phyloP scores from a whole-genome alignment of 306 rosid species.

The Gleditsia sinensis region DNA sequence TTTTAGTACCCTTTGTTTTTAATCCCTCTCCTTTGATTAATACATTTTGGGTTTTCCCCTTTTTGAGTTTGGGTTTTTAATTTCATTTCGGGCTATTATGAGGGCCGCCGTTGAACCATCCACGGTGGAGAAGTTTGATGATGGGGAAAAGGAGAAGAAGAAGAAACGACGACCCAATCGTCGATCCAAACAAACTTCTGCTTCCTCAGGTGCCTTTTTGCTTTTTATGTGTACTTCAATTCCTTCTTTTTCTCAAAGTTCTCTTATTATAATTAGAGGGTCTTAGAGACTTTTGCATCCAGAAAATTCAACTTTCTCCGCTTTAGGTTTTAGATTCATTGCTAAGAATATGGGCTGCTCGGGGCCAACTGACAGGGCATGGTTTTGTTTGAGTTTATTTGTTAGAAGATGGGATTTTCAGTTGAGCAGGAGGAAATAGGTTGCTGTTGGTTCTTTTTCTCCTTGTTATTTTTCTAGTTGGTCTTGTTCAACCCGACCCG shows the following conservation, averaged over 20 bases:
- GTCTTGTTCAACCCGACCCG: background rate
- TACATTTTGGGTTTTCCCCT: background rate
- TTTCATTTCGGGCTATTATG: constrained; percentile 37
- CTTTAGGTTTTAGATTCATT: background rate
- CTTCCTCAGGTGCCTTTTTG: constrained; percentile 39
- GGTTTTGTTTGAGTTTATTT: constrained; percentile 6
- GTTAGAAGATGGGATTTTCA: background rate
- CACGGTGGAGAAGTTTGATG: constrained; percentile 55
- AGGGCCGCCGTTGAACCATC: constrained; percentile 52
- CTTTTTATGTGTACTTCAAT: background rate
- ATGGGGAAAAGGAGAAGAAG: constrained; percentile 84
- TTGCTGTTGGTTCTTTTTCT: background rate
- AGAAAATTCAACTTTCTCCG: background rate
- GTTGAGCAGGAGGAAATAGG: background rate
- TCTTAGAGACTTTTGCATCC: constrained; percentile 1
- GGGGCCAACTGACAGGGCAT: background rate
- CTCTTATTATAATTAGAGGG: background rate
- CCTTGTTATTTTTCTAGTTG: background rate
- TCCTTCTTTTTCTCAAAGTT: no score
- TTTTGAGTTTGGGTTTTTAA: background rate
- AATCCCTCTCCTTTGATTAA: background rate
- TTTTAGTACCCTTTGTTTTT: background rate
- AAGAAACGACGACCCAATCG: constrained; percentile 80
- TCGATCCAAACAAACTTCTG: constrained; percentile 58
- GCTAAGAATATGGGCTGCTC: background rate